phyloP scores from a whole-genome alignment of 2,329 filamentous ascomycete species.

The Bipolaris sorokiniana region DNA sequence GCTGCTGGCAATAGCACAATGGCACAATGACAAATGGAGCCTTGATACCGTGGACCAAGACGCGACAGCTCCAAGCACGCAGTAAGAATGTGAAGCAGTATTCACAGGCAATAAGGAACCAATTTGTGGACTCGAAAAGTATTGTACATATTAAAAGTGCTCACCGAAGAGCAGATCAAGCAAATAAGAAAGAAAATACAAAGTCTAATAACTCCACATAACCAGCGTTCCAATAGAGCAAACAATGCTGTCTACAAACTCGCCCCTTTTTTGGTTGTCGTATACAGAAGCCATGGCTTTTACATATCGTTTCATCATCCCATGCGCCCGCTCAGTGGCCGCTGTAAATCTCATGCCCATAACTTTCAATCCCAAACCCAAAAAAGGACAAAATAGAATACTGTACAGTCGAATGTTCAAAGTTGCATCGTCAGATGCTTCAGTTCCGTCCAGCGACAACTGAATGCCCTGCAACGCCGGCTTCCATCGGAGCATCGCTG shows the following conservation, averaged over 20 bases:
- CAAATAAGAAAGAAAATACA: not conserved
- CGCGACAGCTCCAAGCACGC: no score
- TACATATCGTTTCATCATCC: constrained; percentile 14
- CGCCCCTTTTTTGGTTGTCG: constrained; percentile 17
- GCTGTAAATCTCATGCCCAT: constrained; percentile 11
- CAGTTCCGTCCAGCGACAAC: constrained; percentile 23
- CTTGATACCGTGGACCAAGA: not conserved
- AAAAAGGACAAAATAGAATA: constrained; percentile 4
- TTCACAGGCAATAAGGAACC: not conserved
- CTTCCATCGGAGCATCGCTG: not conserved
- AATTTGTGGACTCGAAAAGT: constrained; percentile 3
- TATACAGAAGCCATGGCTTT: constrained; percentile 20
- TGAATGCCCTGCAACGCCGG: constrained; percentile 10
- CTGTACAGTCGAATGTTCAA: constrained; percentile 11
- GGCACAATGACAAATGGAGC: not conserved
- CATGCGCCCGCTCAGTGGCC: constrained; percentile 18
- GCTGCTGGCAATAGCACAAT: not conserved
- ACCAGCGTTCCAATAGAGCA: constrained; percentile 4
- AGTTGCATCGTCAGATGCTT: constrained; percentile 3
- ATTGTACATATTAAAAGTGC: constrained; percentile 18
- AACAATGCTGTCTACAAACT: constrained; percentile 10
- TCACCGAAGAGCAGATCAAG: constrained; percentile 5
- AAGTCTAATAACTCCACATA: constrained; percentile 11
- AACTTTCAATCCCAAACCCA: not conserved
- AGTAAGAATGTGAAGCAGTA: no score